These are phyloP conservation scores for Papilionanthe hybrid DNA, from an alignment of 116 monocot species.

Conservation along the genomic window DNA sequence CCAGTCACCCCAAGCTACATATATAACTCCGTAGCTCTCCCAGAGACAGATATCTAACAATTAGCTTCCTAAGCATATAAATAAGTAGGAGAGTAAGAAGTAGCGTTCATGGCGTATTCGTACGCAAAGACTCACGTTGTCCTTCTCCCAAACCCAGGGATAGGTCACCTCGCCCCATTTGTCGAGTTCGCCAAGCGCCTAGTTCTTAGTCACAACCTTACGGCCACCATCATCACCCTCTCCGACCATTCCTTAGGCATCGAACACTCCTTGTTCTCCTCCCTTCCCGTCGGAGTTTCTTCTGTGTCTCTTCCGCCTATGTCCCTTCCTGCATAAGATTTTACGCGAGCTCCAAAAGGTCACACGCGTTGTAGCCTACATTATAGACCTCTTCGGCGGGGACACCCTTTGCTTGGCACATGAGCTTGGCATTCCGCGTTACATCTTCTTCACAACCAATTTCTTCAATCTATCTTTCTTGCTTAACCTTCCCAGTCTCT, in stretches of 20 bases:
- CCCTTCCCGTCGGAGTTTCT: slow-evolving; percentile 3
- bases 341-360: slow-evolving; percentile 16
- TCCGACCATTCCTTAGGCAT: slow-evolving; percentile 9
- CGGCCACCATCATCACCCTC: slow-evolving; percentile 39
- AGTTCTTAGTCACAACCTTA: slow-evolving; percentile 20
- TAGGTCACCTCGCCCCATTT: slow-evolving; percentile 37
- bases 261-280: slow-evolving; percentile 5
- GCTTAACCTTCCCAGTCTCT: background rate
- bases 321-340: slow-evolving; percentile 10
- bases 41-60: too few species aligned
- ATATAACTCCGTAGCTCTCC: too few species aligned
- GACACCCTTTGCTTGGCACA: background rate
- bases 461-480: background rate
- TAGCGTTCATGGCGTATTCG: background rate
- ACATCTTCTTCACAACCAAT: slow-evolving; percentile 9
- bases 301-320: slow-evolving; percentile 8
- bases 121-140: slow-evolving; percentile 7
- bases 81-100: too few species aligned
- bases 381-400: slow-evolving; percentile 9
- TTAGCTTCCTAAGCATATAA: too few species aligned
- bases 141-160: slow-evolving; percentile 33
- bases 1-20: background rate
- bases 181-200: slow-evolving; percentile 33
- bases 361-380: background rate
- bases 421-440: background rate